Conservation (phyloP, 1,284 basidiomycete genomes). For the Rhodotorula sp. region DNA sequence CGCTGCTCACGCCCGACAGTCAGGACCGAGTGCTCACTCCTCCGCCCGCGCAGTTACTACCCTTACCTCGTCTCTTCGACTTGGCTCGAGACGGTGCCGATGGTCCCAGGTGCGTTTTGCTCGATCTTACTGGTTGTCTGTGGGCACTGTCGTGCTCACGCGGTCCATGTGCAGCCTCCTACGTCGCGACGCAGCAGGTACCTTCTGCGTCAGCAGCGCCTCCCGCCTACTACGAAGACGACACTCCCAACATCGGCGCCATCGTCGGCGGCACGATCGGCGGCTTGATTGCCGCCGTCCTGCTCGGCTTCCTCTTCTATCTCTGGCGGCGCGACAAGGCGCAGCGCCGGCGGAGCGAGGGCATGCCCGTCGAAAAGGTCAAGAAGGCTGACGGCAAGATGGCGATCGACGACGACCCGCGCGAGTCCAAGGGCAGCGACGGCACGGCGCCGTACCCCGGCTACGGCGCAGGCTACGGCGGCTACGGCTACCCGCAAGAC, state of each 20-base stretch:
- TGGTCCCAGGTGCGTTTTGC: constrained; percentile 16
- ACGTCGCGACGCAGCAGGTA: constrained; percentile 19
- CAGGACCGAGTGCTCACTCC: too few relatives aligned
- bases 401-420: constrained; percentile 36
- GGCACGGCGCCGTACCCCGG: not conserved
- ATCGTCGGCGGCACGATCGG: constrained; percentile 39
- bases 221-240: not conserved
- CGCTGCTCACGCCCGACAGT: not conserved
- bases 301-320: constrained; percentile 38
- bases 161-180: constrained; percentile 7
- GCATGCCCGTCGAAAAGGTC: constrained; percentile 22
- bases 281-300: constrained; percentile 28
- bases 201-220: constrained; percentile 1
- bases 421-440: not conserved
- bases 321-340: constrained; percentile 36
- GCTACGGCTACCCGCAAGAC: constrained; percentile 9
- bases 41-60: constrained; percentile 25
- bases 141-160: rapidly evolving
- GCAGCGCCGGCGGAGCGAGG: constrained; percentile 19
- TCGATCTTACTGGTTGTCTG: too few relatives aligned
- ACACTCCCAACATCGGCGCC: constrained; percentile 10
- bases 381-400: constrained; percentile 34
- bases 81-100: constrained; percentile 34
- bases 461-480: not conserved
- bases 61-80: constrained; percentile 38